Evolutionary conservation across 306 rosid species (phyloP), one percentile per base, ranked within the genome.

Genomic region (Medicago arabica): DNA sequence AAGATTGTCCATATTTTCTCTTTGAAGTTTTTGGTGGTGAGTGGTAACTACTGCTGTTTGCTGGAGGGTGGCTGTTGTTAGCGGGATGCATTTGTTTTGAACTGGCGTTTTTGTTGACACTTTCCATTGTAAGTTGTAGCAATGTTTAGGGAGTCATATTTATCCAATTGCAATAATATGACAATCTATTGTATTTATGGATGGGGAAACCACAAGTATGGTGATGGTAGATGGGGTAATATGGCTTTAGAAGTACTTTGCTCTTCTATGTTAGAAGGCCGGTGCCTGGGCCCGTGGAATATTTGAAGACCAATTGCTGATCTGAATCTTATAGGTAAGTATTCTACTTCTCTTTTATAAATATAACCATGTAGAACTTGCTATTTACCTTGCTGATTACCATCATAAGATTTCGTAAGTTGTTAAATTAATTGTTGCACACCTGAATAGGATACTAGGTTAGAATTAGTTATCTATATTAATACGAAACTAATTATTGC

Each of bases 311-410:
- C 74, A 59, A 83, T 86, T 79, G 84, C 87, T 59, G 76, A 75
- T 83, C 79, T 72, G 86, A 76, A 75, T 76, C 81, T 71, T 78
- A 80, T 84, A 85, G 94, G 96, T 92, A 92, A 90, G 96, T 87
- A 84, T 83, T 79, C 85, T 78, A 75, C 85, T 86, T 68, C 50
- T 76, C 81, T 70, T 83, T 74, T 79, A 80, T 81, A 74, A 83
- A 83, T 81, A 55, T 84, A 70, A 76, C 83, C 70, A 62, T 83
- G 44, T 87, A 71, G 80, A 85, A 68, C 58, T 74, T 85, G 74
- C 80, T 82, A 43, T 82, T 85, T 75, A 69, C 81, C 83, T 53
- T 84, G 58, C 78, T 82, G 53, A 84, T 83, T 74, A 80, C 78
- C 46, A 61, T 85, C 82, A 84, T 83, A 64, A 62, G 78, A 82